Evolutionary conservation across 129 eudicot genomes (phyloP).

Genomic region (Artemisia annua): DNA sequence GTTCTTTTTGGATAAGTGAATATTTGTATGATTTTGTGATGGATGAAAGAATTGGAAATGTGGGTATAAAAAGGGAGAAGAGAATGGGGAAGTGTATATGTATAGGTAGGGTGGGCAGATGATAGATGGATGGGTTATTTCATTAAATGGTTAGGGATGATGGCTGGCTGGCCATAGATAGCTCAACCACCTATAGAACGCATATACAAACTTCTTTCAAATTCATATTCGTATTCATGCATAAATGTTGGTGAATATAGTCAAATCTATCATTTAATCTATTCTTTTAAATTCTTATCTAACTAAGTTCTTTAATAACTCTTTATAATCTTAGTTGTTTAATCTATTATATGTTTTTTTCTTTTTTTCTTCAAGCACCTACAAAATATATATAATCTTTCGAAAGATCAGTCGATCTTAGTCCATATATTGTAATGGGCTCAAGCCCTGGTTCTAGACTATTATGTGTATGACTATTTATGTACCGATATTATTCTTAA

Average conservation of each 20-base stretch:
- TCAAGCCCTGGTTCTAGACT: no score
- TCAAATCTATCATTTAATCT: neutral
- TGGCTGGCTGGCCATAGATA: slow-evolving; percentile 31
- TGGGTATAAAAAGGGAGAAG: slow-evolving; percentile 17
- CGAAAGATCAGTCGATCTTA: no score
- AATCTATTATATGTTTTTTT: no score
- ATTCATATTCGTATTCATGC: neutral
- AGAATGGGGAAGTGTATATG: neutral
- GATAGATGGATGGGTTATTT: slow-evolving; percentile 18
- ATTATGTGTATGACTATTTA: no score
- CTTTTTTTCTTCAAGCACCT: no score
- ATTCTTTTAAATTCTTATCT: neutral
- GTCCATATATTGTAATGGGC: no score
- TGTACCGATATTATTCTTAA: no score
- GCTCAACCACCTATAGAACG: slow-evolving; percentile 55
- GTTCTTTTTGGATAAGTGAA: neutral
- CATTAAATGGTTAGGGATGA: slow-evolving; percentile 37
- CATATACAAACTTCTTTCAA: no score
- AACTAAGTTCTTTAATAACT: neutral
- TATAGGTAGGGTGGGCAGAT: slow-evolving; percentile 34
- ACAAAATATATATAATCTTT: no score
- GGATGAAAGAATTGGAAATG: neutral
- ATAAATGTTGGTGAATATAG: neutral
- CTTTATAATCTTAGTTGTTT: no score
- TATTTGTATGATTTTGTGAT: neutral